These are phyloP conservation scores for Saccharomyces hybrid DNA, from an alignment of 1,139 yeast genomes.

Conservation along the genomic window DNA sequence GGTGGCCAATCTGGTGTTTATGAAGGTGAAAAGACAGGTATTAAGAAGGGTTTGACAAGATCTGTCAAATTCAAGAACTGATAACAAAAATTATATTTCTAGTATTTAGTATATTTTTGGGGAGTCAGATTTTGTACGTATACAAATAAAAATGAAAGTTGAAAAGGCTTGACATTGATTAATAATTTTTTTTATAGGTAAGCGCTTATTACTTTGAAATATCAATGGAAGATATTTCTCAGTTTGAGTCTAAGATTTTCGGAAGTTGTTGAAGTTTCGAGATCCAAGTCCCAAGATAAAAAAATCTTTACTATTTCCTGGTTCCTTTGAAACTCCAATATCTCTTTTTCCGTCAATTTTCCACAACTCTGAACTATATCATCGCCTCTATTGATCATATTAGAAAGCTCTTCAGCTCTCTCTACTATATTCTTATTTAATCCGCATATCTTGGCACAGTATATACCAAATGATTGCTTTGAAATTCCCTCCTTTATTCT, in stretches of 20 bases:
- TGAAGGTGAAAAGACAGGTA: slow-evolving; percentile 95
- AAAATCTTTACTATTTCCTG: slow-evolving; percentile 30
- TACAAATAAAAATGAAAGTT: background rate
- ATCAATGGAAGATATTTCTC: background rate
- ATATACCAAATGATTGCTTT: slow-evolving; percentile 34
- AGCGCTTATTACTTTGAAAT: background rate
- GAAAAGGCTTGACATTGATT: background rate
- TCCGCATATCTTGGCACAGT: slow-evolving; percentile 37
- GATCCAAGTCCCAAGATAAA: slow-evolving; percentile 30
- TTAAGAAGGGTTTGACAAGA: slow-evolving; percentile 82
- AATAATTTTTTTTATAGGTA: background rate
- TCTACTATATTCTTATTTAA: slow-evolving; percentile 27
- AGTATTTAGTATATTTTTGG: background rate
- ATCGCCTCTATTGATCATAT: slow-evolving; percentile 15
- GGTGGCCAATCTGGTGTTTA: slow-evolving; percentile 71
- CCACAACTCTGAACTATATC: slow-evolving; percentile 18
- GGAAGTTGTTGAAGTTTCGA: slow-evolving; percentile 8
- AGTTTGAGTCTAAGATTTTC: slow-evolving; percentile 11
- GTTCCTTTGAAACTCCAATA: slow-evolving; percentile 14
- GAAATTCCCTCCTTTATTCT: slow-evolving; percentile 32
- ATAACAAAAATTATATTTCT: slow-evolving; percentile 1
- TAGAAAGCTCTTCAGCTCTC: slow-evolving; percentile 29
- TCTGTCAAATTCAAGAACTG: slow-evolving; percentile 59
- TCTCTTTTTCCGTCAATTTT: slow-evolving; percentile 16
- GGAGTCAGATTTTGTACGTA: background rate